phyloP scores from a whole-genome alignment of 352 stramenopile genomes.

The Phytopythium cucurbitacearum region DNA sequence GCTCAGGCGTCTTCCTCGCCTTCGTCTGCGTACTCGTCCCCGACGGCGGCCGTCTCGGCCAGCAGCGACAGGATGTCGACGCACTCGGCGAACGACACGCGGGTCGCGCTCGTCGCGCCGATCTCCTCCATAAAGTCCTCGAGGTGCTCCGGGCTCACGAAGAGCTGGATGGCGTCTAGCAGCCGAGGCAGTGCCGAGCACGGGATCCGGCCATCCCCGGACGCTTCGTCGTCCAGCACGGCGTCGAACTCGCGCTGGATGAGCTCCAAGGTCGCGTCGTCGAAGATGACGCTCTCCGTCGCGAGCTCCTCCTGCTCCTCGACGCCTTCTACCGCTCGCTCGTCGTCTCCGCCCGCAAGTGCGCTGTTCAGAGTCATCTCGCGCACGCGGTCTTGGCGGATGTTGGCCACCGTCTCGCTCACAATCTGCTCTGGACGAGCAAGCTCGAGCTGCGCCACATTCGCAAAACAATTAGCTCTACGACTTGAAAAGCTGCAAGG shows the following conservation, averaged over 20 bases:
- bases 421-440: slow-evolving; percentile 68
- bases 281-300: slow-evolving; percentile 41
- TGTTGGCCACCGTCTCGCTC: slow-evolving; percentile 58
- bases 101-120: slow-evolving; percentile 52
- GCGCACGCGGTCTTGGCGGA: slow-evolving; percentile 61
- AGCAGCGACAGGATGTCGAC: slow-evolving; percentile 83
- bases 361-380: slow-evolving; percentile 36
- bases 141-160: slow-evolving; percentile 37
- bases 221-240: slow-evolving; percentile 21
- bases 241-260: slow-evolving; percentile 54
- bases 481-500: too few relatives aligned
- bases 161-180: slow-evolving; percentile 33
- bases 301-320: slow-evolving; percentile 7
- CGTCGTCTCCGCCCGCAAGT: slow-evolving; percentile 4
- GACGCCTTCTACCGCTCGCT: slow-evolving; percentile 8
- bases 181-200: slow-evolving; percentile 42
- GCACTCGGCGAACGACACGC: slow-evolving; percentile 82
- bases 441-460: slow-evolving; percentile 48
- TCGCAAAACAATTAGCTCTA: background rate
- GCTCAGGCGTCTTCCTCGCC: slow-evolving; percentile 14
- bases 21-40: slow-evolving; percentile 23
- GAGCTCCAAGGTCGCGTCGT: slow-evolving; percentile 44
- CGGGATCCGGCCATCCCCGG: slow-evolving; percentile 23
- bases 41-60: slow-evolving; percentile 37
- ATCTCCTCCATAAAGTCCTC: slow-evolving; percentile 64